Percentiles rank a stretch among this genome's conserved stretches.
These are phyloP conservation scores for Corymbia citriodora DNA, from an alignment of 441 rosid genomes.

Conservation along the genomic window DNA sequence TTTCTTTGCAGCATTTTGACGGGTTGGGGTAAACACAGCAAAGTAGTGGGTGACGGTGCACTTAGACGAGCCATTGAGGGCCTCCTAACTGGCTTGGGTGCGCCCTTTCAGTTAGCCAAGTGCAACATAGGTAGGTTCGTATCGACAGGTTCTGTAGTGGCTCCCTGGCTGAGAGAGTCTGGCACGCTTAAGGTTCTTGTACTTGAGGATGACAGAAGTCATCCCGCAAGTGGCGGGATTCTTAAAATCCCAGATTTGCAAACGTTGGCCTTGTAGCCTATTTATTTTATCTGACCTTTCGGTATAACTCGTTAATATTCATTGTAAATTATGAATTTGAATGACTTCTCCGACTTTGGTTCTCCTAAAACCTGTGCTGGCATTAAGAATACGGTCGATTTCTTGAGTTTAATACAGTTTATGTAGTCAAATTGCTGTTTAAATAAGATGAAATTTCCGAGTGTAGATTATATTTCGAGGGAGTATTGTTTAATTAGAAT, in stretches of 20 bases:
- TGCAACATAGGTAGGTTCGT: slow-evolving; percentile 78
- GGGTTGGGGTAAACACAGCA: slow-evolving; percentile 98
- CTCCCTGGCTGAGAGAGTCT: slow-evolving; percentile 76
- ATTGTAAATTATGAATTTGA: background rate
- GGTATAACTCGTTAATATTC: background rate
- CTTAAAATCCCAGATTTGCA: slow-evolving; percentile 33
- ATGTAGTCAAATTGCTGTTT: background rate
- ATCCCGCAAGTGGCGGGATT: slow-evolving; percentile 16
- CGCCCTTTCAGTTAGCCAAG: slow-evolving; percentile 63
- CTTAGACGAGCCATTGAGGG: slow-evolving; percentile 64
- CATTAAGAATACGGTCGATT: background rate
- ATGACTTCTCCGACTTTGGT: background rate
- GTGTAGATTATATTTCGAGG: background rate
- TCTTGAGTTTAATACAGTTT: background rate
- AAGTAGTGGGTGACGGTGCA: slow-evolving; percentile 81
- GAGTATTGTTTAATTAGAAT: background rate
- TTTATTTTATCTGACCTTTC: slow-evolving; percentile 1
- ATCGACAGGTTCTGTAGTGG: slow-evolving; percentile 63
- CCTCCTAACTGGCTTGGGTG: slow-evolving; percentile 62
- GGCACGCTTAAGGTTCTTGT: slow-evolving; percentile 62
- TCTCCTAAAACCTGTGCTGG: background rate
- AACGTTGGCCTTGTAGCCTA: slow-evolving; percentile 35
- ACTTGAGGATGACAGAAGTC: slow-evolving; percentile 53
- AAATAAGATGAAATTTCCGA: background rate
- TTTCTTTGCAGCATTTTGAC: slow-evolving; percentile 67